A percentile compares a stretch with the other conserved stretches of the same genome.
These are phyloP conservation scores for Gossypium raimondii DNA, from an alignment of 345 rosid genomes.

Conservation along the genomic window DNA sequence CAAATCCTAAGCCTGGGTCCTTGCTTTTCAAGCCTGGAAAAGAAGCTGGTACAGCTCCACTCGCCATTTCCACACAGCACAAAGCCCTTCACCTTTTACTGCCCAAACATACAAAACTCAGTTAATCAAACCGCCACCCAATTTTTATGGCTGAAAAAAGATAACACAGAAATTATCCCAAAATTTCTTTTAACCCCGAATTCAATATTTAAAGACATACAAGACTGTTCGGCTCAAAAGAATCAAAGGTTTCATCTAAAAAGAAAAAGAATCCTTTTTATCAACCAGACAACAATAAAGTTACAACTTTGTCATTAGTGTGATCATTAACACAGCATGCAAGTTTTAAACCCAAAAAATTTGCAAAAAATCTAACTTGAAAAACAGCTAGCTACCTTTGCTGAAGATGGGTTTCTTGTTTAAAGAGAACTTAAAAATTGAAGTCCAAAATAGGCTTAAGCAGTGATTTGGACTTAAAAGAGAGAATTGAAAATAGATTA, in stretches of 20 bases:
- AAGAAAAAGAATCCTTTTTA: not conserved
- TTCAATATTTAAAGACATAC: not conserved
- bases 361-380: not conserved
- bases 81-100: slow-evolving; percentile 17
- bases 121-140: not conserved
- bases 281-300: not conserved
- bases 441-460: slow-evolving; percentile 6
- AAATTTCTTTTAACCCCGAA: not conserved
- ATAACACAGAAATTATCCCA: not conserved
- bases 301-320: not conserved
- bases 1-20: slow-evolving; percentile 58
- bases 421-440: not conserved
- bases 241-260: not conserved
- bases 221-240: not conserved
- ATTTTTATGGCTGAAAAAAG: not conserved
- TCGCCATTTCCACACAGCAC: slow-evolving; percentile 51
- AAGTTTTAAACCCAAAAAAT: not conserved
- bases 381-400: not conserved
- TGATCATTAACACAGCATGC: not conserved
- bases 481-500: not conserved
- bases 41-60: slow-evolving; percentile 66
- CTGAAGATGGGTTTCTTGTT: not conserved
- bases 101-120: not conserved
- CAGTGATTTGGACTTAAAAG: not conserved
- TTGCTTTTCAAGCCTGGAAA: slow-evolving; percentile 56